phyloP scores from a whole-genome alignment of 768 basidiomycete species.

The Pulveroboletus sp. region DNA sequence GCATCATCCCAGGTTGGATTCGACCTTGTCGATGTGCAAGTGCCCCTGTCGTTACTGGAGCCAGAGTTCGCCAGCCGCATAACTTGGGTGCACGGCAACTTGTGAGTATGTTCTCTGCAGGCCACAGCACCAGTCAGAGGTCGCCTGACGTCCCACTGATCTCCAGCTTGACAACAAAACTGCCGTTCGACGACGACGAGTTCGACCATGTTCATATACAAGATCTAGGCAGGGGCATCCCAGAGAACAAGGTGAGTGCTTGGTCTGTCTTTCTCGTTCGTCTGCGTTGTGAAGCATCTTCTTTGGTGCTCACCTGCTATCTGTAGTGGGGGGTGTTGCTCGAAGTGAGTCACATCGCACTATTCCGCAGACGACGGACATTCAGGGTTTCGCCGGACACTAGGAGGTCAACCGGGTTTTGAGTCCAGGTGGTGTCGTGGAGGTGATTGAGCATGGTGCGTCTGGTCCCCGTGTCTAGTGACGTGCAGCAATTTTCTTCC shows the following conservation, averaged over 20 bases:
- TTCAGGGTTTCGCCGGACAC: slow-evolving; percentile 5
- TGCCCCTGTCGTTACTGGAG: slow-evolving; percentile 50
- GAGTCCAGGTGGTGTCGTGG: slow-evolving; percentile 63
- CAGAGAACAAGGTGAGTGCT: slow-evolving; percentile 61
- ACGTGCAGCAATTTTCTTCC: neutral
- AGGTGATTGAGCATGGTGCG: slow-evolving; percentile 70
- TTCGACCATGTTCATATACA: slow-evolving; percentile 79
- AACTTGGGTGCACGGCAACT: slow-evolving; percentile 73
- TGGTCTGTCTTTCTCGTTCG: neutral
- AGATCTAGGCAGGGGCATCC: slow-evolving; percentile 59
- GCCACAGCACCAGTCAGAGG: neutral
- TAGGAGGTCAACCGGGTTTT: slow-evolving; percentile 73
- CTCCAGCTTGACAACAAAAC: slow-evolving; percentile 61
- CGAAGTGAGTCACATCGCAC: slow-evolving; percentile 39
- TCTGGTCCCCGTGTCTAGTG: neutral
- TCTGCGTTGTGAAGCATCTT: neutral
- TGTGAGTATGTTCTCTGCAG: slow-evolving; percentile 42
- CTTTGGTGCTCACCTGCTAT: neutral
- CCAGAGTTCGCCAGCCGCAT: slow-evolving; percentile 51
- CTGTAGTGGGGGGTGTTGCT: slow-evolving; percentile 62
- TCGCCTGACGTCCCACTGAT: neutral
- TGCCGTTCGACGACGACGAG: slow-evolving; percentile 79
- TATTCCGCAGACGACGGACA: neutral
- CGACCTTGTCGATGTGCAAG: slow-evolving; percentile 72
- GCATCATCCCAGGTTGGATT: slow-evolving; percentile 57